phyloP scores from a whole-genome alignment of 192 early-diverging fungal genomes.

The Linnemannia exigua region DNA sequence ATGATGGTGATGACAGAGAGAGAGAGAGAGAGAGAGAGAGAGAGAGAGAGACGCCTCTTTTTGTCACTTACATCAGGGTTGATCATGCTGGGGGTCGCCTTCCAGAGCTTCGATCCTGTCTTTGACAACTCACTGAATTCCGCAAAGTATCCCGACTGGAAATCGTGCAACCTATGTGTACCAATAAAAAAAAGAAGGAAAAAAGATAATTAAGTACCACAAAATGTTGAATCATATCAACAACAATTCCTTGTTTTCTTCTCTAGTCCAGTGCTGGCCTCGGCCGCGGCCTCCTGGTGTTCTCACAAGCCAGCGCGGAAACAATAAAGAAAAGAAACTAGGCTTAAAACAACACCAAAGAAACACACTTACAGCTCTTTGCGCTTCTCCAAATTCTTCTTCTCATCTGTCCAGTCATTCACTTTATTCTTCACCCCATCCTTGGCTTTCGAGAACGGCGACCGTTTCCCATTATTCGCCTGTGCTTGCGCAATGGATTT shows the following conservation, averaged over 20 bases:
- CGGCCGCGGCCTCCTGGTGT: no score
- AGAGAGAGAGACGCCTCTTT: background rate
- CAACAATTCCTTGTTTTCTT: no score
- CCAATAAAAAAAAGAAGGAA: conserved; percentile 42
- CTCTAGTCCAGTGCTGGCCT: no score
- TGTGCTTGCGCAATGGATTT: conserved; percentile 31
- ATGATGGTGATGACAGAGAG: no score
- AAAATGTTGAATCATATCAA: background rate
- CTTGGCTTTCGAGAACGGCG: conserved; percentile 54
- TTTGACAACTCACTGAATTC: conserved; percentile 59
- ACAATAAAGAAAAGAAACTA: background rate
- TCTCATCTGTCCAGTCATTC: conserved; percentile 62
- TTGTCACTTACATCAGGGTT: conserved; percentile 55
- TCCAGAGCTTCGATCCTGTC: conserved; percentile 65
- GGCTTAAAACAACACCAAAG: no score
- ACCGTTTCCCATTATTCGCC: conserved; percentile 21
- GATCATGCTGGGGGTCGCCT: conserved; percentile 57
- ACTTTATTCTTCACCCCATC: conserved; percentile 57
- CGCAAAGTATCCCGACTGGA: conserved; percentile 35
- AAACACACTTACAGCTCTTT: conserved; percentile 59
- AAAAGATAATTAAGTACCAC: conserved; percentile 5
- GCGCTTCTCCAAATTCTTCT: conserved; percentile 65
- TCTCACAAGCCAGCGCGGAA: background rate
- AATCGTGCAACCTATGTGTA: conserved; percentile 27
- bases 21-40: background rate